Percentiles rank a stretch among this genome's conserved stretches.
Conservation (phyloP, 108 stramenopile species). For the Craspedostauros australis region DNA sequence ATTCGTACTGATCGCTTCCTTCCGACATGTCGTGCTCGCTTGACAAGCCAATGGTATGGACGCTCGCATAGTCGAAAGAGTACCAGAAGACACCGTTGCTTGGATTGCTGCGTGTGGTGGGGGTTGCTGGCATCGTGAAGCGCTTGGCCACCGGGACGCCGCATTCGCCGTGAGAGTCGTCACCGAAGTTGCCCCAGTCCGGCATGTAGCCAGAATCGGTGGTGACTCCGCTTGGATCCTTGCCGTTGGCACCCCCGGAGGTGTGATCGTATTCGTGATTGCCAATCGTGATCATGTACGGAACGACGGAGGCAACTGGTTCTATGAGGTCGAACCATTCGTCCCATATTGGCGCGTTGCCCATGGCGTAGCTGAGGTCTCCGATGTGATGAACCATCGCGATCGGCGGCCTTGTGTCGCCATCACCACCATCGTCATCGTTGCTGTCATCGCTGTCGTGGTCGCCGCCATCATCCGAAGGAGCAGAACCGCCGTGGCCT, state of each 20-base stretch:
- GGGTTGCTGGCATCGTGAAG: constrained; percentile 56
- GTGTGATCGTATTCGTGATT: constrained; percentile 88
- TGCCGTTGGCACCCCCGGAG: constrained; percentile 37
- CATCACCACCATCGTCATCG: too few species aligned
- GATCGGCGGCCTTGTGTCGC: too few species aligned
- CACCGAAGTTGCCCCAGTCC: constrained; percentile 50
- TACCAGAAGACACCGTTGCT: constrained; percentile 82
- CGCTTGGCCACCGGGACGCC: constrained; percentile 61
- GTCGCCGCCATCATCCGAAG: too few species aligned
- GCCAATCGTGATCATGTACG: constrained; percentile 72
- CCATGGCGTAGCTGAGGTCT: constrained; percentile 54
- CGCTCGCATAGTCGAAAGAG: constrained; percentile 41
- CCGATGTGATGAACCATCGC: too few species aligned
- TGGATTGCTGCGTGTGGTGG: constrained; percentile 8
- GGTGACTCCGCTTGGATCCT: constrained; percentile 52
- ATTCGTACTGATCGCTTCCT: constrained; percentile 61
- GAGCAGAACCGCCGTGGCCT: too few species aligned
- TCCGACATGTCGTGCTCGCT: constrained; percentile 61
- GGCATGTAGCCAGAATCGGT: constrained; percentile 47
- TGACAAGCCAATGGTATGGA: constrained; percentile 63
- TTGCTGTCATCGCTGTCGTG: too few species aligned
- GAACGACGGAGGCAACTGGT: constrained; percentile 56
- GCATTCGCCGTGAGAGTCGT: constrained; percentile 72
- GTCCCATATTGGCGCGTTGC: constrained; percentile 70
- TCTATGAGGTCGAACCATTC: constrained; percentile 65